Conservation (phyloP, 2,329 filamentous ascomycete genomes). For the Akanthomyces lecanii region DNA sequence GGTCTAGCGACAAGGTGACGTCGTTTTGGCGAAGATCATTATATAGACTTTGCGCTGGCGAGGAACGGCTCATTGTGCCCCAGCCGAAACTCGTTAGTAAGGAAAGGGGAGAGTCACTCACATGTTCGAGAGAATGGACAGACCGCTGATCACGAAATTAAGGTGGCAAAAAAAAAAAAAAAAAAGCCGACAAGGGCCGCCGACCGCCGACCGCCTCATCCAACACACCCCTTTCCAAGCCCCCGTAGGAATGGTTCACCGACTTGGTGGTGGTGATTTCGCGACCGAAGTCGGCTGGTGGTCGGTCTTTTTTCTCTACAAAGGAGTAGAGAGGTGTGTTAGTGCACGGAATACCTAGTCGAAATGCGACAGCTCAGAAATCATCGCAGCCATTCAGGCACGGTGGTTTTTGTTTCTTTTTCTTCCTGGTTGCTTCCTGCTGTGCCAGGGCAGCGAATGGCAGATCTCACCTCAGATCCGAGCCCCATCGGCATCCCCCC, state of each 20-base stretch:
- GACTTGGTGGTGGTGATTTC: background rate
- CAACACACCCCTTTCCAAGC: background rate
- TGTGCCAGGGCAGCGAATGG: constrained; percentile 3
- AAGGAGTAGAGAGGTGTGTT: background rate
- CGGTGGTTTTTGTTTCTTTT: background rate
- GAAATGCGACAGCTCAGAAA: constrained; percentile 11
- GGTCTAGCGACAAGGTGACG: background rate
- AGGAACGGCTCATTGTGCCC: background rate
- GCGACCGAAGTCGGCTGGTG: background rate
- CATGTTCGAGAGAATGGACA: background rate
- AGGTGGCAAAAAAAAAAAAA: constrained; percentile 1
- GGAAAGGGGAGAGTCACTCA: background rate
- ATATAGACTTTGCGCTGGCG: background rate
- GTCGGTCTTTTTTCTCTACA: background rate
- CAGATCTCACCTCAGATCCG: constrained; percentile 16
- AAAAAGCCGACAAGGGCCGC: background rate
- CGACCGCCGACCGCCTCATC: background rate
- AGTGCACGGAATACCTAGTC: background rate
- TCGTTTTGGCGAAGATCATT: background rate
- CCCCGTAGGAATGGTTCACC: background rate
- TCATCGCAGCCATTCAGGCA: background rate
- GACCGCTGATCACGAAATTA: constrained; percentile 5
- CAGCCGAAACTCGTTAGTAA: background rate
- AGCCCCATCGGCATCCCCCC: background rate
- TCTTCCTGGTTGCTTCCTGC: background rate